Base-by-base conservation (phyloP, 805 yeast species). In the Starmerella kuoi region DNA sequence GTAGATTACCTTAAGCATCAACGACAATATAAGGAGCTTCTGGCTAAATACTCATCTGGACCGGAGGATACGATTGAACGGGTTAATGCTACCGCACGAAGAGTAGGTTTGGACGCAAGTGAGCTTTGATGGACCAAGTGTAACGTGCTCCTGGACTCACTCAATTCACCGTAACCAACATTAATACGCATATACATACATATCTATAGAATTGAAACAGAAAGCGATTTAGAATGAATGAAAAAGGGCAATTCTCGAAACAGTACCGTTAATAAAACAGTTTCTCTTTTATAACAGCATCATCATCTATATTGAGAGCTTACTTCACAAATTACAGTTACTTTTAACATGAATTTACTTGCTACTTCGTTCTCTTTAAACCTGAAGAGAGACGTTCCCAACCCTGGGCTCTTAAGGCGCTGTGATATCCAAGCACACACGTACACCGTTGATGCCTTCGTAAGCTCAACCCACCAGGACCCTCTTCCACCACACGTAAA, bases 41-140 rank as follows among this genome's bases (percentile, higher is more conserved):
- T 87, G 34, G 91, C 81, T 51, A 70, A 94, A 51, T 91, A 88
- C 61, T 84, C 87, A 55, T 91, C 94, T 2, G 66, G 79, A 47
- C 74, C 74, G 21, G 73, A 80, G 75, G 71, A 76, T 21, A 94
- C 82, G 55, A 72, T 72, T 39, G 95, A 88, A 47, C 76, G 79
- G 42, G 77, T 88, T 22, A 68, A 76, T 53, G 73, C 72, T 57
- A 80, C 94, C 1, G 98, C 97, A 5, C 70, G 77, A 43, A 72
- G 77, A 49, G 98, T 88, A n/a, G 98, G 98, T 0, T 69, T 88
- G 40, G 74, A 75, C 42, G 57, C 42, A 49, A 45, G 38, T 42
- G 24, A 50, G 27, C 38, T 50, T 15, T 48, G 40, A 32, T n/a
- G 15, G 12, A 25, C 28, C 28, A 25, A 14, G 12, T 25, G 28